Conservation (phyloP, 192 early-diverging fungal genomes). For the Globomyces pollinis-pini region DNA sequence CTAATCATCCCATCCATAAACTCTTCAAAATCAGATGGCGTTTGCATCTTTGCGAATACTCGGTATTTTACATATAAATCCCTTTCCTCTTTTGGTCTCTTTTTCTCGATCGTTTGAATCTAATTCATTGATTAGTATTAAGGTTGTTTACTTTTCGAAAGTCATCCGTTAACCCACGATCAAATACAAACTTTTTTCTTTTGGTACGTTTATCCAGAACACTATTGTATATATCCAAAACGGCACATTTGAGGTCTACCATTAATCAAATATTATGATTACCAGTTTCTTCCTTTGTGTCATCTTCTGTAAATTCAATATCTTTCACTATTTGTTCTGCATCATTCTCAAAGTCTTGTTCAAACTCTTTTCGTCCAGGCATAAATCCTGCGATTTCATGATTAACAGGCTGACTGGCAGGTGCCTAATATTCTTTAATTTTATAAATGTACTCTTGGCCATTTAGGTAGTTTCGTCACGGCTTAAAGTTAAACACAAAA, state of each 20-base stretch:
- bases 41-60: conserved; percentile 83
- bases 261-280: conserved; percentile 14
- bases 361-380: conserved; percentile 94
- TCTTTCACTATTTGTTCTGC: conserved; percentile 92
- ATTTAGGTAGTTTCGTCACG: conserved; percentile 7
- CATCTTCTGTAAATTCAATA: conserved; percentile 82
- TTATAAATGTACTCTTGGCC: conserved; percentile 8
- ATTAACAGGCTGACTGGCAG: conserved; percentile 78
- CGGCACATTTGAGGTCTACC: conserved; percentile 77
- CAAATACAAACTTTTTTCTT: conserved; percentile 82
- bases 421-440: conserved; percentile 45
- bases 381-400: conserved; percentile 97
- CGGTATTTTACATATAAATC: conserved; percentile 71
- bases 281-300: conserved; percentile 75
- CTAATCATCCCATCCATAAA: conserved; percentile 66
- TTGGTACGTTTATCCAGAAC: conserved; percentile 73
- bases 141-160: conserved; percentile 76
- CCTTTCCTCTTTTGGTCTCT: conserved; percentile 78
- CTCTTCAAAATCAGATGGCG: conserved; percentile 68
- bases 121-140: conserved; percentile 9
- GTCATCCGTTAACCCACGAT: conserved; percentile 72
- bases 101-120: conserved; percentile 66
- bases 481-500: too few species aligned
- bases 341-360: conserved; percentile 92
- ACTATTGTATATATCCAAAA: conserved; percentile 90